Conservation (phyloP, 108 stramenopile species). For the Cyclotella atomus region DNA sequence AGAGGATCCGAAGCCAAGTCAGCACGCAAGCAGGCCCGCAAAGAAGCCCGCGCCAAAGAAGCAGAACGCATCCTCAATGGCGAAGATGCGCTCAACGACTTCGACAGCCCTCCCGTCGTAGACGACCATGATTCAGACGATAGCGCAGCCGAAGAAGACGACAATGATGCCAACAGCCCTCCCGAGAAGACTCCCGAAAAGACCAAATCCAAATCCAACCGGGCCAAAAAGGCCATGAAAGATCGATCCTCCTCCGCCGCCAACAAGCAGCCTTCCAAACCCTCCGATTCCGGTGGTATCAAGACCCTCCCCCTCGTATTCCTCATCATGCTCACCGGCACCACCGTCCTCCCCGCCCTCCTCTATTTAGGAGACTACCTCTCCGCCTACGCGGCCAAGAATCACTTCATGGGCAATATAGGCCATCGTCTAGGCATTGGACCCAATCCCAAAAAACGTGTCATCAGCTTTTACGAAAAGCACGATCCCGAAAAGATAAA, state of each 20-base stretch:
- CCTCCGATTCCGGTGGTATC: conserved; percentile 59
- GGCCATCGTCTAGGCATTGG: conserved; percentile 85
- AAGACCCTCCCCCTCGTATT: conserved; percentile 82
- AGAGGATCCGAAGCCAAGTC: conserved; percentile 79
- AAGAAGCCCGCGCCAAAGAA: conserved; percentile 63
- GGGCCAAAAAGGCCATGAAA: conserved; percentile 38
- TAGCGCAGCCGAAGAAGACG: conserved; percentile 51
- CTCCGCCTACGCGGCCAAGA: conserved; percentile 56
- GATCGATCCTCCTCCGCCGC: conserved; percentile 16
- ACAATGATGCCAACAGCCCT: too few relatives aligned
- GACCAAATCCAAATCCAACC: conserved; percentile 31
- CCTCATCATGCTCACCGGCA: conserved; percentile 83
- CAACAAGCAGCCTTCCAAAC: conserved; percentile 9
- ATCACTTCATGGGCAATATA: conserved; percentile 67
- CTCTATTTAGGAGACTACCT: conserved; percentile 76
- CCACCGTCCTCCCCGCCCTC: conserved; percentile 79
- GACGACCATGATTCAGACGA: conserved; percentile 42
- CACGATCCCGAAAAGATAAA: conserved; percentile 84
- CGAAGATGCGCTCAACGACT: conserved; percentile 39
- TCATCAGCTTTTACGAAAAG: conserved; percentile 91
- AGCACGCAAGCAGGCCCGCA: conserved; percentile 61
- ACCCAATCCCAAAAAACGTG: conserved; percentile 78
- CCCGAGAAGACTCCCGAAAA: conserved; percentile 31
- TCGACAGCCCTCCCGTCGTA: conserved; percentile 19
- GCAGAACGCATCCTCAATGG: conserved; percentile 53